phyloP scores from a whole-genome alignment of 345 rosid genomes.

The Odontarrhena argentea region DNA sequence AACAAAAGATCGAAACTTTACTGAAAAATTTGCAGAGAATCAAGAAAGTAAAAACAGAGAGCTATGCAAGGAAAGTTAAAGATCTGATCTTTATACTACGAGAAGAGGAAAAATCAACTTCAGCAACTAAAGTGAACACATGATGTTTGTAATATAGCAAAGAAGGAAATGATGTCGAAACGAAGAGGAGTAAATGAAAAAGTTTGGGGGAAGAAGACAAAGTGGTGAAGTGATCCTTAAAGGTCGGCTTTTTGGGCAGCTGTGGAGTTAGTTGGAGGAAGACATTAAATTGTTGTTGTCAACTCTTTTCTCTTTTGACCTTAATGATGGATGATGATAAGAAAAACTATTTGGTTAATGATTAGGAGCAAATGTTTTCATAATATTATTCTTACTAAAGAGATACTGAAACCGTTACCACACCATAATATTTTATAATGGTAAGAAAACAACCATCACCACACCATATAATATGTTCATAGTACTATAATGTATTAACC shows the following conservation, averaged over 20 bases:
- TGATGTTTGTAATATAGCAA: not conserved
- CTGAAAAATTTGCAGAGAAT: not conserved
- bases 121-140: conserved; percentile 1
- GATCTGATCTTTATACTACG: not conserved
- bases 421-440: too few relatives aligned
- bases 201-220: not conserved
- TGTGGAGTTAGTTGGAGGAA: conserved; percentile 5
- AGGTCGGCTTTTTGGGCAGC: conserved; percentile 26
- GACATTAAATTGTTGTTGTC: not conserved
- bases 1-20: conserved; percentile 1
- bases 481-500: too few relatives aligned
- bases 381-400: too few relatives aligned
- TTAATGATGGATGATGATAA: too few relatives aligned
- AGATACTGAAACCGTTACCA: too few relatives aligned
- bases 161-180: not conserved
- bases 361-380: too few relatives aligned
- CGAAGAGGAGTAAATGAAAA: conserved; percentile 12
- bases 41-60: conserved; percentile 1
- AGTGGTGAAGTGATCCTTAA: conserved; percentile 2
- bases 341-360: not conserved
- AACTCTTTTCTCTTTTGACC: not conserved
- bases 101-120: not conserved
- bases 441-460: too few relatives aligned
- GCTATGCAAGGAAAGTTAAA: not conserved
- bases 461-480: too few relatives aligned